phyloP scores from a whole-genome alignment of 83 land plant genomes.

The Diphasiastrum complanatum region DNA sequence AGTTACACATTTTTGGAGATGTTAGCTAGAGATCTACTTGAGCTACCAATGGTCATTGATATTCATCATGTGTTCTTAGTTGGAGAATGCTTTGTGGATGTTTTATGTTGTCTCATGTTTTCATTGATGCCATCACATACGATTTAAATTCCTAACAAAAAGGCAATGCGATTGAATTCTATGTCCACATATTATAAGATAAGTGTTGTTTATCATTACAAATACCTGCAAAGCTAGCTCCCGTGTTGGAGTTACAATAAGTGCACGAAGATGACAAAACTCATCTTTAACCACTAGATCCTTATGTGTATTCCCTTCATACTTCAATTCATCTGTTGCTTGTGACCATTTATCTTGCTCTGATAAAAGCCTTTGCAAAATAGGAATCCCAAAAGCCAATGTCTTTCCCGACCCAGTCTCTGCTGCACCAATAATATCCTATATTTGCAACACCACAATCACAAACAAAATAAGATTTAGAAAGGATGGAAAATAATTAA shows the following conservation, averaged over 20 bases:
- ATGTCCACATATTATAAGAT: slow-evolving; percentile 1
- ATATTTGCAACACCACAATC: slow-evolving; percentile 1
- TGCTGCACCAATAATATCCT: slow-evolving; percentile 99
- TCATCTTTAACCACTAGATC: slow-evolving; percentile 14
- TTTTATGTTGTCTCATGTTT: no score
- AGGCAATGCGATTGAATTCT: neutral
- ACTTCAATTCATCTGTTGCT: slow-evolving; percentile 1
- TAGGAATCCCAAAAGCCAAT: slow-evolving; percentile 94
- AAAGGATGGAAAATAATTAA: neutral
- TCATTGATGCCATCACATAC: no score
- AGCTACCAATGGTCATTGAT: no score
- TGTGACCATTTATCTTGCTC: slow-evolving; percentile 56
- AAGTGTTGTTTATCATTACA: neutral
- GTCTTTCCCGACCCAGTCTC: slow-evolving; percentile 99
- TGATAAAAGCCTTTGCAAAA: slow-evolving; percentile 81
- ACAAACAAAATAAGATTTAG: slow-evolving; percentile 4
- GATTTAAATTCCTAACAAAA: neutral
- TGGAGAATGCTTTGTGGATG: no score
- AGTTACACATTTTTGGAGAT: no score
- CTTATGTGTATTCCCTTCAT: slow-evolving; percentile 4
- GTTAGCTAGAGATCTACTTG: no score
- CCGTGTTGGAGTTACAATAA: slow-evolving; percentile 84
- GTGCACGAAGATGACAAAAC: slow-evolving; percentile 71
- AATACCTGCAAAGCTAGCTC: slow-evolving; percentile 97
- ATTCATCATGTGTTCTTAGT: neutral